Base-by-base conservation (phyloP, 441 rosid genomes). In the Erysimum cheiri region DNA sequence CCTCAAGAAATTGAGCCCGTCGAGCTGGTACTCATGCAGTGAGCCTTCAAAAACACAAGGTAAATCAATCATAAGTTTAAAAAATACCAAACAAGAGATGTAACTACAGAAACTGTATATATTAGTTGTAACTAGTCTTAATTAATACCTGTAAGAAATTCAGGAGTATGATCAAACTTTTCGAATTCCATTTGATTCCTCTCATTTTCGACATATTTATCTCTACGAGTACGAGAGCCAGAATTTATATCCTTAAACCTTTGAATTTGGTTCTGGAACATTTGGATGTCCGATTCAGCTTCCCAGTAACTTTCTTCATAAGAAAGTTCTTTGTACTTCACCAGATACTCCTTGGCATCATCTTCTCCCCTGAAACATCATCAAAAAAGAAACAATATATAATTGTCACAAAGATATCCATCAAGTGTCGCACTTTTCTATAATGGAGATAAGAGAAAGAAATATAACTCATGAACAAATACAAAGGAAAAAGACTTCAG, bases 241-340 rank as follows among this genome's bases (percentile, higher is more conserved):
- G 88, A 81, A 65, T 84, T 91, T 35, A 85, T 80, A 75, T 73
- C 84, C n/a, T 80, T 60, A 64, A 88, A 96, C 74, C 74, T 85
- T 75, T 85, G 90, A 58, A 91, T 85, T 80, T 89, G 93, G 36
- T 88, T 87, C 68, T 81, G 88, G 81, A 92, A 96, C 24, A 89
- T 80, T 74, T 92, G 85, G 73, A 96, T 82, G 67, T 91, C 88
- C 28, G 92, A 82, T 83, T 91, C 96, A 61, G 78, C 80, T 69
- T 96, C 99, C 98, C 98, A 96, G 58, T 89, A 89, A 40, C 89
- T 87, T 79, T 96, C 97, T 64, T 84, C 96, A 71, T 88, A 89
- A 12, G 84, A 0, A 77, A 89, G 98, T 67, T 82, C 96, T 79
- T 96, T 91, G 78, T 82, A 89, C 78, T 91, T 93, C 50, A 96